Base-by-base conservation (phyloP, 2,329 filamentous ascomycete genomes). In the Cladobotryum protrusum region DNA sequence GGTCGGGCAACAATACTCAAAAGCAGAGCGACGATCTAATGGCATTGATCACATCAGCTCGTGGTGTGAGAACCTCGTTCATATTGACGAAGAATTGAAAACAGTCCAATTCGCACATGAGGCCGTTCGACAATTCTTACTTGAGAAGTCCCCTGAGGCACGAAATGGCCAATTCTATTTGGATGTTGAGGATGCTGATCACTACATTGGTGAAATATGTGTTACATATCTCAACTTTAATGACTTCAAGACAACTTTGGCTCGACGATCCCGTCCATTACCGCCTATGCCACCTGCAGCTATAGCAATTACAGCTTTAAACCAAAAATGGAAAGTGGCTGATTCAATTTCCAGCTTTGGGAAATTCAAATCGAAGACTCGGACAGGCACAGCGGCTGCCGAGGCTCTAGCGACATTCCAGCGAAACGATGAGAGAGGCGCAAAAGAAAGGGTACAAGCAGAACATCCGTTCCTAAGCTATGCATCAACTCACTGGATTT, bases 161-260 rank as follows among this genome's bases (percentile, higher is more conserved):
- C 15, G 53, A 42, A 24, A 49, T n/a, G 49, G 15, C 0, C 18
- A 41, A 1, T 55, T 56, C 19, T 20, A 47, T 9, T 17, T 71
- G n/a, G 40, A 61, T 7, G 5, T 54, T 3, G 20, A 54, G 13
- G 54, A 61, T 13, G 60, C 57, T 1, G 57, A 72, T 47, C 56
- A 61, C 24, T 43, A 58, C 5, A 48, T 66, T 37, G 67, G 67
- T 3, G 63, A 69, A 32, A 61, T 68, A 41, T 72, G 69, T 52
- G 41, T 70, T 13, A 68, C 67, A 0, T 73, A 72, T 52, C 63
- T 73, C 15, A 54, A 64, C 9, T 69, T 69, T 45, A 65, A 61
- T 35, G 66, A 71, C 39, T 72, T 72, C 36, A 61, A 70, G 45
- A 63, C 58, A 2, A 55, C 63, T 7, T 3, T 67, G 14, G 50